These are phyloP conservation scores for Naematelia encephala DNA, from an alignment of 768 basidiomycete genomes.

Conservation along the genomic window DNA sequence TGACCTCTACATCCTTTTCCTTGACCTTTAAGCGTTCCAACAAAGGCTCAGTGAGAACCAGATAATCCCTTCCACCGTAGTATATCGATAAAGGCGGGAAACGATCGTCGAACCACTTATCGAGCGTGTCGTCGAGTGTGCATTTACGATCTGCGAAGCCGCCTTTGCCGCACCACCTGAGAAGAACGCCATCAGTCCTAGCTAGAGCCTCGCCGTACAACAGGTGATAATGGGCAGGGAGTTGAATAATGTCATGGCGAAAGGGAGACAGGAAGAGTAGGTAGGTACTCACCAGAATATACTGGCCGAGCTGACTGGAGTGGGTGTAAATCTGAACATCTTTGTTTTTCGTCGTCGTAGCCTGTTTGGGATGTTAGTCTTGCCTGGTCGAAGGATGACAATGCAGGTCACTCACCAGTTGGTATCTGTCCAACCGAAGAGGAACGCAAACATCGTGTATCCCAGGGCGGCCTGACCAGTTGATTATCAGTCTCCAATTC, in stretches of 20 bases:
- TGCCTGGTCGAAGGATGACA: too few relatives aligned
- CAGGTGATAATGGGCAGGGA: not conserved
- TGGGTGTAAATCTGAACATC: constrained; percentile 58
- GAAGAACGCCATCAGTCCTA: not conserved
- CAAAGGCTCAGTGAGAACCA: constrained; percentile 55
- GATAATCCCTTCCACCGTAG: constrained; percentile 54
- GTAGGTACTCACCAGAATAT: constrained; percentile 48
- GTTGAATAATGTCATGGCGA: too few relatives aligned
- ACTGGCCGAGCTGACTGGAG: constrained; percentile 53
- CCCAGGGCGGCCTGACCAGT: constrained; percentile 45
- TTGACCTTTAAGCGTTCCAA: constrained; percentile 53
- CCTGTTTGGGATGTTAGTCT: constrained; percentile 38
- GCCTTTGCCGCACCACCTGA: constrained; percentile 55
- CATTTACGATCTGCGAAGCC: constrained; percentile 55
- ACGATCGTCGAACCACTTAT: constrained; percentile 55
- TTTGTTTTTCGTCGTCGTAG: constrained; percentile 55
- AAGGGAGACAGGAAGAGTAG: not conserved
- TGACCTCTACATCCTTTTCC: constrained; percentile 54
- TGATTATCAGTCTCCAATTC: too few relatives aligned
- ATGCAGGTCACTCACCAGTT: too few relatives aligned
- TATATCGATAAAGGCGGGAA: constrained; percentile 56
- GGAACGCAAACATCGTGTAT: constrained; percentile 57
- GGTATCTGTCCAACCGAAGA: constrained; percentile 56
- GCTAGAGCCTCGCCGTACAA: not conserved
- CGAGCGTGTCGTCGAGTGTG: constrained; percentile 51